Evolutionary conservation across 257 asterid species (phyloP).

Genomic region (Solanum ossicruentum): DNA sequence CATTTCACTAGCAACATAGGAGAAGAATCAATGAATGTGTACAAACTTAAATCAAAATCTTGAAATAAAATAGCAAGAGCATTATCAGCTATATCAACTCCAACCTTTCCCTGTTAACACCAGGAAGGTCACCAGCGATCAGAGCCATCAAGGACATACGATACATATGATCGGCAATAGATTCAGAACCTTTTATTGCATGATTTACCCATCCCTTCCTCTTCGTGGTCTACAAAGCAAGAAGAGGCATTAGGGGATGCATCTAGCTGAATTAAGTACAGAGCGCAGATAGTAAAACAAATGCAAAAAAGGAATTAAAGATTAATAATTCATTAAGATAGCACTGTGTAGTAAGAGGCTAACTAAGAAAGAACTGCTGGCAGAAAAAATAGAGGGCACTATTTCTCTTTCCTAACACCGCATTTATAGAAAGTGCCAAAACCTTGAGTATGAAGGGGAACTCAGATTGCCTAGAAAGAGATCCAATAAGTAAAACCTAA

Average conservation of each 20-base stretch:
- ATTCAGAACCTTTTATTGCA: slow-evolving; percentile 75
- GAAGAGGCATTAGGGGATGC: not conserved
- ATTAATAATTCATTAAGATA: not conserved
- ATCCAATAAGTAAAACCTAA: not conserved
- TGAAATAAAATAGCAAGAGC: not conserved
- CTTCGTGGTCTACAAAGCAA: slow-evolving; percentile 53
- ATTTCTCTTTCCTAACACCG: not conserved
- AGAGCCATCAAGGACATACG: slow-evolving; percentile 95
- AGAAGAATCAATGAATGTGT: not conserved
- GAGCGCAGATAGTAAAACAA: not conserved
- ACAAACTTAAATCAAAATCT: not conserved
- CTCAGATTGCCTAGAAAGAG: not conserved
- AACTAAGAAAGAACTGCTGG: not conserved
- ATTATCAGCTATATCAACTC: not conserved
- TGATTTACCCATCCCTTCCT: slow-evolving; percentile 97
- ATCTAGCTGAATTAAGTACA: not conserved
- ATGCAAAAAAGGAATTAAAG: not conserved
- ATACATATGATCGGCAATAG: slow-evolving; percentile 97
- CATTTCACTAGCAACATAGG: not conserved
- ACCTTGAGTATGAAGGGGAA: not conserved
- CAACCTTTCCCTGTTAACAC: slow-evolving; percentile 90
- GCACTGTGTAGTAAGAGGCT: not conserved
- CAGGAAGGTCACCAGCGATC: slow-evolving; percentile 74
- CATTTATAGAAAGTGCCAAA: not conserved
- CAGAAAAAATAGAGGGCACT: not conserved